Base-by-base conservation (phyloP, 2,329 filamentous ascomycete genomes). In the Seiridium unicorne region DNA sequence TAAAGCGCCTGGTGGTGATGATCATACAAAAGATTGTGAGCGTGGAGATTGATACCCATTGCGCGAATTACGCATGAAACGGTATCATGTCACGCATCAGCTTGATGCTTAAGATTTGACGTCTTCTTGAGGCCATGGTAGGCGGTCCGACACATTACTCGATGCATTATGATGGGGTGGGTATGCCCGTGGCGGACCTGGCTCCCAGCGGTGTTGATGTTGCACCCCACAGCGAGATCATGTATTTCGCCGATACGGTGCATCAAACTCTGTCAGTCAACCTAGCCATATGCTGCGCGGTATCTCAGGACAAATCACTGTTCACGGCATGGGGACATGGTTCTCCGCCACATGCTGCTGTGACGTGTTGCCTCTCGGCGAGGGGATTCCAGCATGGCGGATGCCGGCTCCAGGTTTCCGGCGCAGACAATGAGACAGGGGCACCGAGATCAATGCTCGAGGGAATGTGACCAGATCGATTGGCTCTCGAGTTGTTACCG, bases 301-400 rank as follows among this genome's bases (percentile, higher is more conserved):
- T 49, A 7, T 32, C 3, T 49, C n/a, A 32, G 5, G 47, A 31
- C 26, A 46, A 46, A 26, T 49, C 32, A 32, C 3, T 49, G 31
- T 49, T 6, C 47, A 31, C 9, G 18, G 18, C 18, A 26, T 26
- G 18, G 18, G 18, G 18, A 26, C 18, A 26, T 26, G 18, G 18
- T 26, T 26, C 8, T 2, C 47, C 10, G n/a, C 35, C 34, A 10
- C 47, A 49, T 26, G 34, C 49, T 13, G 18, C n/a, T 38, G 49
- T 38, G 49, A 53, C 49, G 49, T 53, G 32, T 11, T 53, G 32
- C 49, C 49, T 35, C 49, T 53, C 49, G 49, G 32, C 49, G 49
- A n/a, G 49, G 38, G 34, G n/a, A 9, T 26, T 53, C 32, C 49
- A 53, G 35, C 49, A 32, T 53, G 34, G 18, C 49, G 49, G 49